Evolutionary conservation across 441 rosid species (phyloP).

Genomic region (Pelargonium myrrhifolium): DNA sequence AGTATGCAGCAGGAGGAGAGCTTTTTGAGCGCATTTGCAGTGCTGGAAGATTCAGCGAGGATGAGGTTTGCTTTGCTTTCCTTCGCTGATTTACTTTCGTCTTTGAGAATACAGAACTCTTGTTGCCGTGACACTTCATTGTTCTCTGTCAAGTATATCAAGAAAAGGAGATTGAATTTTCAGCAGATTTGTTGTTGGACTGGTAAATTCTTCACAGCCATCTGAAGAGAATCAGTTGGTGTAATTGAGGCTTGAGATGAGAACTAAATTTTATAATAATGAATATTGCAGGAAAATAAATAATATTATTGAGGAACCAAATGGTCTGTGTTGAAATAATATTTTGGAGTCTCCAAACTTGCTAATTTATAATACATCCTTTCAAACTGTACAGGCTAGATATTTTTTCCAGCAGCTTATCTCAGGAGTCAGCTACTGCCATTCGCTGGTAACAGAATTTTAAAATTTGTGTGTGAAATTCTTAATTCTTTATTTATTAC

Average conservation of each 20-base stretch:
- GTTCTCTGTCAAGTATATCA: background rate
- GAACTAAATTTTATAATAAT: background rate
- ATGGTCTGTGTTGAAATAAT: background rate
- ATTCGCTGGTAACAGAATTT: constrained; percentile 37
- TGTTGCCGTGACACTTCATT: background rate
- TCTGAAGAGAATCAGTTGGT: background rate
- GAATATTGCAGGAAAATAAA: background rate
- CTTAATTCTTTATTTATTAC: background rate
- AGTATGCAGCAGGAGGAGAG: constrained; percentile 95
- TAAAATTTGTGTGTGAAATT: background rate
- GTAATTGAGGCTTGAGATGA: background rate
- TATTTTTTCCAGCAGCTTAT: constrained; percentile 59
- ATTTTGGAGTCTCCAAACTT: background rate
- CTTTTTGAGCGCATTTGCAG: constrained; percentile 75
- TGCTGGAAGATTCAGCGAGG: constrained; percentile 95
- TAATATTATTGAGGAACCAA: background rate
- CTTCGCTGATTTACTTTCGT: background rate
- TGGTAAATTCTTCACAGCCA: too few relatives aligned
- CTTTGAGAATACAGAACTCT: background rate
- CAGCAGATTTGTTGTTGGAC: background rate
- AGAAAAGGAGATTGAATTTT: background rate
- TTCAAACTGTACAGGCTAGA: constrained; percentile 30
- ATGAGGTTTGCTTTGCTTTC: constrained; percentile 45
- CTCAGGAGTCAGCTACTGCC: constrained; percentile 66
- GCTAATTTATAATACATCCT: too few relatives aligned